Percentiles rank a stretch among this genome's conserved stretches.
phyloP scores from a whole-genome alignment of 2,329 filamentous ascomycete species.

The Aspergillus brunneoviolaceus region DNA sequence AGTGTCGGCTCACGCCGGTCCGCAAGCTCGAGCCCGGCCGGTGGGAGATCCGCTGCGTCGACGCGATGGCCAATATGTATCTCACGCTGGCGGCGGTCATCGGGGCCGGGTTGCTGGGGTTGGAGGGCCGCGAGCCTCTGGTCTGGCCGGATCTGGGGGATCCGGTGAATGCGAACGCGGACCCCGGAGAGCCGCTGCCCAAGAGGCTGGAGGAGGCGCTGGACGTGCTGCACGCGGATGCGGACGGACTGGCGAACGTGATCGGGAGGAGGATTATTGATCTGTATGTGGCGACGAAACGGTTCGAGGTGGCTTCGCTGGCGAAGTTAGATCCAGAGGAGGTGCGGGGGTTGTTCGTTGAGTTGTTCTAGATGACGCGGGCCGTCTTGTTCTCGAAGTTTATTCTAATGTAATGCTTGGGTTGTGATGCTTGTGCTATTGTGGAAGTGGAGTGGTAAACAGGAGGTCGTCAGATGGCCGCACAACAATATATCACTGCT shows the following conservation, averaged over 20 bases:
- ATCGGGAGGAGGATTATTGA: background rate
- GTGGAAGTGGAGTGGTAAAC: too few species aligned
- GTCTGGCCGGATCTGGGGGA: conserved; percentile 11
- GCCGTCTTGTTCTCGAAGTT: background rate
- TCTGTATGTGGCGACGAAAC: background rate
- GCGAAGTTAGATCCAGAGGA: background rate
- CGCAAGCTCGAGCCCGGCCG: conserved; percentile 21
- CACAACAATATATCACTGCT: too few species aligned
- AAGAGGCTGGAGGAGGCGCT: background rate
- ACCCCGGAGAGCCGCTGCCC: background rate
- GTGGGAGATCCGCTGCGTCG: conserved; percentile 24
- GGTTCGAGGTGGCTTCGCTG: background rate
- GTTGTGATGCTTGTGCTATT: background rate
- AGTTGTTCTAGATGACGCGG: background rate
- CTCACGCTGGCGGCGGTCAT: conserved; percentile 17
- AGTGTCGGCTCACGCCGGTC: conserved; percentile 17
- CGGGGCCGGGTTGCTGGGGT: conserved; percentile 19
- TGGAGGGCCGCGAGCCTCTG: conserved; percentile 6
- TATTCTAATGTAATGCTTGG: background rate
- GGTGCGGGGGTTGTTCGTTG: background rate
- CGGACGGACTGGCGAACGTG: background rate
- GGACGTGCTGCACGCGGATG: background rate
- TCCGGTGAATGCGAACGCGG: background rate
- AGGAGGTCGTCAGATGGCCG: too few species aligned
- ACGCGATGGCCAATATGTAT: conserved; percentile 27